Conservation (phyloP, 2,329 filamentous ascomycete species). For the Penicillium psychrosexuale region DNA sequence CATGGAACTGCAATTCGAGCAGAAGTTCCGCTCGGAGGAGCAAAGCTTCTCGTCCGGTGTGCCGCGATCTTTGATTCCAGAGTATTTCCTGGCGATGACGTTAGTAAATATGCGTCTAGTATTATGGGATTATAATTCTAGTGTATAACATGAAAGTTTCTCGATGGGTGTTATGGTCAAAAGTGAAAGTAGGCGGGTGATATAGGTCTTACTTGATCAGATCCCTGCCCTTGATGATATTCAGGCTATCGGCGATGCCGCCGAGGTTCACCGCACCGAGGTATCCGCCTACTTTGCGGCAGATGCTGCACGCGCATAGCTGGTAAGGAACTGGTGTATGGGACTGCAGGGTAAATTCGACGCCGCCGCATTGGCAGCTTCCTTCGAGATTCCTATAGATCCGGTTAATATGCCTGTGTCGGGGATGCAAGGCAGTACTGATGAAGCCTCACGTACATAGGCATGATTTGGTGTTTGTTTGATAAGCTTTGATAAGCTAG, state of each 20-base stretch:
- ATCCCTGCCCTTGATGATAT: conserved; percentile 43
- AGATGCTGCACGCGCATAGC: conserved; percentile 50
- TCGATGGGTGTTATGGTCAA: too few species aligned
- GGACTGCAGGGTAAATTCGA: conserved; percentile 48
- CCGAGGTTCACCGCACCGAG: conserved; percentile 48
- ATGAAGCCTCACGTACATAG: conserved; percentile 8
- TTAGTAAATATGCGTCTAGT: not conserved
- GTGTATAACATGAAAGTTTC: not conserved
- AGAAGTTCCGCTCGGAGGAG: conserved; percentile 48
- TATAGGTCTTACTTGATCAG: conserved; percentile 42
- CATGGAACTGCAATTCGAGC: conserved; percentile 48
- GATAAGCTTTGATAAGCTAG: not conserved
- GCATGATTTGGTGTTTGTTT: not conserved
- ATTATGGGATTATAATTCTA: not conserved
- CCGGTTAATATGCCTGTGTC: conserved; percentile 7
- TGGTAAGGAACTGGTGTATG: conserved; percentile 50
- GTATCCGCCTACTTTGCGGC: conserved; percentile 48
- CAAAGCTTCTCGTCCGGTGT: conserved; percentile 38
- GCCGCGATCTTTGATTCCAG: conserved; percentile 44
- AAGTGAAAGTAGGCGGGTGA: too few species aligned
- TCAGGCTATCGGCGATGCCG: conserved; percentile 42
- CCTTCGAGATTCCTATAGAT: conserved; percentile 46
- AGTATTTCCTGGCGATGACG: conserved; percentile 41
- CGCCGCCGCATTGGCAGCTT: conserved; percentile 49
- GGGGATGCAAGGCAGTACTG: not conserved